These are phyloP conservation scores for Aphanocladium album DNA, from an alignment of 2,329 filamentous ascomycete species.

Conservation along the genomic window DNA sequence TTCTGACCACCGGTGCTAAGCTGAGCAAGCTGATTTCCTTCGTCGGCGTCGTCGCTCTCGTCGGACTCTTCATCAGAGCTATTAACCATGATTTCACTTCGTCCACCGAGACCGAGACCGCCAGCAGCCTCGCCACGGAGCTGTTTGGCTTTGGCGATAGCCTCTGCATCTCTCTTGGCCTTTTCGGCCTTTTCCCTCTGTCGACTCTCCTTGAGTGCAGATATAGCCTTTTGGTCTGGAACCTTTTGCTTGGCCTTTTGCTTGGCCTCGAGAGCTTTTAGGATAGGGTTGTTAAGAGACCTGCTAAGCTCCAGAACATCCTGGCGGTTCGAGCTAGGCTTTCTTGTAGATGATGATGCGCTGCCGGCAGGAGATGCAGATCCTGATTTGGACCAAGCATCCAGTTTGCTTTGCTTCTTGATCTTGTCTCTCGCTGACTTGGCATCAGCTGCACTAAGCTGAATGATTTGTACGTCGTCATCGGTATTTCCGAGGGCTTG, in stretches of 20 bases:
- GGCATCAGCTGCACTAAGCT: constrained; percentile 31
- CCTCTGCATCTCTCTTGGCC: constrained; percentile 65
- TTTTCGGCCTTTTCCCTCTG: constrained; percentile 71
- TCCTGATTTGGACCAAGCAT: constrained; percentile 55
- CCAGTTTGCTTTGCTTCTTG: constrained; percentile 57
- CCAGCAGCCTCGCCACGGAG: constrained; percentile 34
- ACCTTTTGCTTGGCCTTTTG: constrained; percentile 23
- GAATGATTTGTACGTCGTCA: constrained; percentile 47
- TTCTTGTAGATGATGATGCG: constrained; percentile 17
- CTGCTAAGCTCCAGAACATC: constrained; percentile 42
- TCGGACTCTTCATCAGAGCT: constrained; percentile 72
- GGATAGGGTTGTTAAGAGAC: constrained; percentile 41
- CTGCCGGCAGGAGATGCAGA: constrained; percentile 19
- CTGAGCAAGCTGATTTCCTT: constrained; percentile 38
- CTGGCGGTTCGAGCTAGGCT: constrained; percentile 37
- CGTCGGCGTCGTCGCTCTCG: constrained; percentile 60
- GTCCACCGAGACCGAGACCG: constrained; percentile 72
- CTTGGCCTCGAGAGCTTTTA: constrained; percentile 40
- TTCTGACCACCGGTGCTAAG: constrained; percentile 45
- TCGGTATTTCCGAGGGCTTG: constrained; percentile 57
- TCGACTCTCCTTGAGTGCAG: constrained; percentile 62
- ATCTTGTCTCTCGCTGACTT: constrained; percentile 28
- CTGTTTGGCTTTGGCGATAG: constrained; percentile 61
- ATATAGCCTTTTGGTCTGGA: constrained; percentile 33
- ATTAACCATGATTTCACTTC: constrained; percentile 87